Percentiles rank a stretch among this genome's conserved stretches.
Evolutionary conservation across 2,329 filamentous ascomycete species (phyloP).

Genomic region (Fusarium secorum): DNA sequence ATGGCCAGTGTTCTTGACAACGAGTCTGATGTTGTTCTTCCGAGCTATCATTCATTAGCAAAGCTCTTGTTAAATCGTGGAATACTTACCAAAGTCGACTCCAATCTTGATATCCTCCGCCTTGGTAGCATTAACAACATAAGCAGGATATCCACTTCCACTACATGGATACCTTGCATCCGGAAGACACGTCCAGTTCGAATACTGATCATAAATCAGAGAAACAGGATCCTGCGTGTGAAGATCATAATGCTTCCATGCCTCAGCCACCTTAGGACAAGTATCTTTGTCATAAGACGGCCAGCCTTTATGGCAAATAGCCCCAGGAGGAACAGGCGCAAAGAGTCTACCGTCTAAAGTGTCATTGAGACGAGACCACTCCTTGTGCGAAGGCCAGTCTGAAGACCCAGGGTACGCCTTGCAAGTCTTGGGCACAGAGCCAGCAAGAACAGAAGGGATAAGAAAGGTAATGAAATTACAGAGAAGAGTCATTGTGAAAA

Average conservation of each 20-base stretch:
- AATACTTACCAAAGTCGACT: conserved; percentile 53
- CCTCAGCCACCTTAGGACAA: conserved; percentile 42
- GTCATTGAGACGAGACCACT: conserved; percentile 57
- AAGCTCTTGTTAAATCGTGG: accelerated
- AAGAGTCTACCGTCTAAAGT: conserved; percentile 54
- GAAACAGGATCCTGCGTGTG: conserved; percentile 45
- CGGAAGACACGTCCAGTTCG: conserved; percentile 61
- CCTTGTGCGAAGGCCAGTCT: conserved; percentile 56
- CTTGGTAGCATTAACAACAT: conserved; percentile 48
- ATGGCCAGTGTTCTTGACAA: conserved; percentile 53
- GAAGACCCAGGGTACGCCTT: conserved; percentile 57
- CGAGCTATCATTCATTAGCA: conserved; percentile 42
- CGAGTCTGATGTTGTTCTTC: conserved; percentile 52
- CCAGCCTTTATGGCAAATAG: conserved; percentile 43
- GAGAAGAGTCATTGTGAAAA: conserved; percentile 14
- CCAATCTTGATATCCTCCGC: conserved; percentile 45
- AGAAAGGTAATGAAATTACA: not conserved
- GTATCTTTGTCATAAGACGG: conserved; percentile 36
- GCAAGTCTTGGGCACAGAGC: conserved; percentile 43
- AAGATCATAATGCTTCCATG: conserved; percentile 43
- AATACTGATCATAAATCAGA: conserved; percentile 52
- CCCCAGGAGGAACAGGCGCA: conserved; percentile 49
- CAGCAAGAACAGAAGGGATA: not conserved
- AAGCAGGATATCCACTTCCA: conserved; percentile 46
- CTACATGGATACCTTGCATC: conserved; percentile 47